Evolutionary conservation across 306 rosid species (phyloP), one percentile per base, ranked within the genome.

Genomic region (Quercus berberidifolia): DNA sequence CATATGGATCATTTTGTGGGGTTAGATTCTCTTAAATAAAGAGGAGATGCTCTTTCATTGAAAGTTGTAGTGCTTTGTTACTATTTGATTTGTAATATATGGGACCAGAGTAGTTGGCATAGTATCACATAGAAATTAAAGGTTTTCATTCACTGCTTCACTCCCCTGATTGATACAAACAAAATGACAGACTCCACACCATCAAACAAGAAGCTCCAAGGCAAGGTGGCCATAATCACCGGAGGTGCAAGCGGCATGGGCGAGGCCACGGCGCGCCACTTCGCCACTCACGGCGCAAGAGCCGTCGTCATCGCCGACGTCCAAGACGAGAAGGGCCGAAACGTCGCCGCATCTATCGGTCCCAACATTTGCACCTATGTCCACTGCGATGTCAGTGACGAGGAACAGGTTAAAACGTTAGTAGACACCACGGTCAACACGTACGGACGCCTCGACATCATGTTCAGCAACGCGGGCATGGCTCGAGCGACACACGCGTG

Each of bases 241-340:
- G 89, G 91, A 2, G 96, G 92, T 0, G 93, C 90, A 6, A 91
- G 92, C 71, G 93, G 96, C 25, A 87, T 91, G 9, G 92, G 93
- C 6, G 92, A 91, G 77, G 91, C 83, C 26, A 83, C 91, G 1
- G 93, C 79, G 0, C 85, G 80, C 2, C 55, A 55, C 52, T 88
- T 89, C 6, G 79, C 86, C 31, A 19, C 74, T 1, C 74, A 83
- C 0, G 93, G 92, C 0, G 86, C 87, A 0, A 82, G 84, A 2
- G 73, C 83, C 41, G 85, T 89, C 12, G 91, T 91, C 4, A 88
- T 89, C 0, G 89, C 90, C 0, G 94, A 91, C 58, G 75, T 89
- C 60, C 91, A 85, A 73, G 90, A 91, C 59, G 46, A 85, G 0
- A 38, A 55, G 0, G 93, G 92, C 13, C 75, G 30, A 30, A 64